Base-by-base conservation (phyloP, 1,284 basidiomycete genomes). In the Malassezia brasiliensis region DNA sequence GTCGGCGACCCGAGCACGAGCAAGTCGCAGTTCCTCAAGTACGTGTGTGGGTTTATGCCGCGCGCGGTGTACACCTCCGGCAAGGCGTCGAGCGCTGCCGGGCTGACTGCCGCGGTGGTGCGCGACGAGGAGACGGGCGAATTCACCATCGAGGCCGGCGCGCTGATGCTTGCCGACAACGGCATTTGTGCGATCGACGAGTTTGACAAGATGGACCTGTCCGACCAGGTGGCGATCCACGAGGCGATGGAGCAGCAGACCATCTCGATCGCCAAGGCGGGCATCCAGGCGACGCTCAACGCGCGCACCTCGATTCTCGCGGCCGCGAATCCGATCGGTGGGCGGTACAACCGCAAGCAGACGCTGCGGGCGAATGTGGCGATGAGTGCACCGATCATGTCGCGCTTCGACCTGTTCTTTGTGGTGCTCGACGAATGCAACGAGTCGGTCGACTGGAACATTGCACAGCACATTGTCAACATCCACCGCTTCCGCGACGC, bases 231-330 rank as follows among this genome's bases (percentile, higher is more conserved):
- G 40, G 94, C 94, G 34, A 98, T 99, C 66, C 94, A 99, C 81
- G 93, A 98, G 81, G 91, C 94, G 2, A 98, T 98, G 93, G 93
- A 98, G 83, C 93, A 98, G 78, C 93, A 98, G 79, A 98, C 93
- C 1, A 96, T 98, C 69, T 96, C 90, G 34, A 96, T 98, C 65
- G 94, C 94, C 50, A 98, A 99, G 76, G 94, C 94, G 2, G 94
- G 94, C 60, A 96, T 98, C 65, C 93, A 98, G 72, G 93, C 94
- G 1, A 99, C 94, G 0, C 82, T 99, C 47, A 98, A 99, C 68
- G 94, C 94, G 0, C 85, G 93, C 11, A 98, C 93, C 0, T 94
- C 90, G 1, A 98, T 99, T 62, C 83, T 99, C 25, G 94, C 94
- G 1, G 94, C 94, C 20, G 93, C 94, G 17, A 99, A 99, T 78